Conservation (phyloP, 257 asterid species). For the Solanum rostratum region DNA sequence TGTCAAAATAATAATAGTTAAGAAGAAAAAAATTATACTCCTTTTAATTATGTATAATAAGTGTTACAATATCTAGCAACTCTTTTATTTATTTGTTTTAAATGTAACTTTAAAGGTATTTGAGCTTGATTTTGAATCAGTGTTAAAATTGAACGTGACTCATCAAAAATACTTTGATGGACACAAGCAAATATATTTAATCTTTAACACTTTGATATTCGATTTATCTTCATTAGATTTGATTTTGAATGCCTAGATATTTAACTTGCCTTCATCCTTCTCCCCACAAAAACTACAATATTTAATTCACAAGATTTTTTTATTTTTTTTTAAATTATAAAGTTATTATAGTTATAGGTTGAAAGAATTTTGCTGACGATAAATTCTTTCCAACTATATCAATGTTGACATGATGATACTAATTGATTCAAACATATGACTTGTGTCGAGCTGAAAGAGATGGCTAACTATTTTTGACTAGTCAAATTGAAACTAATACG, state of each 20-base stretch:
- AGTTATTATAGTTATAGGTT: background rate
- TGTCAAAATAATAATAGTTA: too few relatives aligned
- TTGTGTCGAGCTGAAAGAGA: background rate
- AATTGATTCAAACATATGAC: background rate
- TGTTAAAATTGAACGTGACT: background rate
- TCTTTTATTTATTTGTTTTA: background rate
- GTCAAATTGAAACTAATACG: background rate
- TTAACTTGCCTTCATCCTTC: background rate
- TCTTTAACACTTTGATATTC: background rate
- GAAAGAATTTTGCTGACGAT: background rate
- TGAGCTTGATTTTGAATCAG: too few relatives aligned
- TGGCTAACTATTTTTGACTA: background rate
- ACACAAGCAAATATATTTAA: too few relatives aligned
- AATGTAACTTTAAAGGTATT: background rate
- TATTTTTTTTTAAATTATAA: too few relatives aligned
- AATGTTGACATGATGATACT: background rate
- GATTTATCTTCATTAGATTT: background rate
- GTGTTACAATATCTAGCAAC: background rate
- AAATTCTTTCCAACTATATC: background rate
- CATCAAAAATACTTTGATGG: background rate
- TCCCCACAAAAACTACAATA: too few relatives aligned
- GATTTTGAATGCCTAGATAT: background rate
- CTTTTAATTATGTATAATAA: background rate
- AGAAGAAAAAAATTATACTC: too few relatives aligned
- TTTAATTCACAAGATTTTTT: too few relatives aligned